phyloP scores from a whole-genome alignment of 2,329 filamentous ascomycete genomes.

The Neofusicoccum sp. region DNA sequence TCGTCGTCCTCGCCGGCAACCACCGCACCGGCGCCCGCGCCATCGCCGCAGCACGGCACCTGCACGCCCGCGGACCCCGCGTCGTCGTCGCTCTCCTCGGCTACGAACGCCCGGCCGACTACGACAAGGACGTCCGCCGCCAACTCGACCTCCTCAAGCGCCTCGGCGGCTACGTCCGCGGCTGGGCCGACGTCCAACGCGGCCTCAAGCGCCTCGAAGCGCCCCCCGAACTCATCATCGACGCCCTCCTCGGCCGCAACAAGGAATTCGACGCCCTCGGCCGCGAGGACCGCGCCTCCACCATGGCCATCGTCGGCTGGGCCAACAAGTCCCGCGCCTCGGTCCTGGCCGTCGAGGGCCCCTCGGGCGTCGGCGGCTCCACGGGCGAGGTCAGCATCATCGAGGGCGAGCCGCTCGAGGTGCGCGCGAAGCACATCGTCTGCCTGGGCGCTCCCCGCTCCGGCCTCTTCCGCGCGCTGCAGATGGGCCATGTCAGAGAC shows the following conservation, averaged over 20 bases:
- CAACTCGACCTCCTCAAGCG: conserved; percentile 84
- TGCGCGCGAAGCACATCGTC: conserved; percentile 81
- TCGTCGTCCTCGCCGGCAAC: conserved; percentile 90
- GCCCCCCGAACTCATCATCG: conserved; percentile 79
- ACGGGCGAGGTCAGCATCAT: conserved; percentile 57
- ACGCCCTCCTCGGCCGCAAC: conserved; percentile 84
- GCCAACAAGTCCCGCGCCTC: conserved; percentile 84
- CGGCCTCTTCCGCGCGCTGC: conserved; percentile 77
- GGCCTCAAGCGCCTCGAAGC: conserved; percentile 60
- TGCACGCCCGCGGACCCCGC: conserved; percentile 79
- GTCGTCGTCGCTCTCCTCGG: conserved; percentile 84
- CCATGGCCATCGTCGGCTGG: conserved; percentile 91
- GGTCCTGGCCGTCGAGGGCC: conserved; percentile 86
- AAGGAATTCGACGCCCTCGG: conserved; percentile 87
- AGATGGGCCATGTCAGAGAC: conserved; percentile 56
- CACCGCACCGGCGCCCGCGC: conserved; percentile 86
- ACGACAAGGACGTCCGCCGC: conserved; percentile 76
- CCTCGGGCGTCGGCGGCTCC: conserved; percentile 82
- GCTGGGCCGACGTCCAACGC: conserved; percentile 61
- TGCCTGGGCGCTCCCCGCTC: conserved; percentile 85
- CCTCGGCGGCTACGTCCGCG: conserved; percentile 73
- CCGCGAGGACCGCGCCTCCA: conserved; percentile 77
- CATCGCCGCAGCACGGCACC: conserved; percentile 81
- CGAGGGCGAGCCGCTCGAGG: conserved; percentile 77
- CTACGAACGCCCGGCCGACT: conserved; percentile 77